Conservation (phyloP, 805 yeast species). For the Yamadazyma takamatsuzukensis region DNA sequence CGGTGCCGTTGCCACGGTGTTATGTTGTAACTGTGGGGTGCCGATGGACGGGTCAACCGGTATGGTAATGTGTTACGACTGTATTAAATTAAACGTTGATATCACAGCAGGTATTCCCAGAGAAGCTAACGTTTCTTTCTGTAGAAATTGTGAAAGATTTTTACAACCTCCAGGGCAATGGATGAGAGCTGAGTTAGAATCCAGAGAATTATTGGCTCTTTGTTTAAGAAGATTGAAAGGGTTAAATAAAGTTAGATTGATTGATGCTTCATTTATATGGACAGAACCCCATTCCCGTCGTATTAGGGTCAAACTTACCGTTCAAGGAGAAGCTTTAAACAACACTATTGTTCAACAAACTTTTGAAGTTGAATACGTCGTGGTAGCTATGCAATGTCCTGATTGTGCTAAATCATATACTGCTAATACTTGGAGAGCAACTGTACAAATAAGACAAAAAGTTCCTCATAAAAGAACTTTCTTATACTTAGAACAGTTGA, state of each 20-base stretch:
- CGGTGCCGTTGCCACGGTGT: conserved; percentile 66
- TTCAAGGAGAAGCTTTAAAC: conserved; percentile 94
- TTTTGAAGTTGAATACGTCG: conserved; percentile 91
- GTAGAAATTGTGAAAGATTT: conserved; percentile 96
- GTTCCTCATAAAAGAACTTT: conserved; percentile 96
- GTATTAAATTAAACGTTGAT: conserved; percentile 90
- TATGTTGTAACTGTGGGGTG: conserved; percentile 97
- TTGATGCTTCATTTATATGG: conserved; percentile 96
- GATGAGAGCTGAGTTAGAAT: conserved; percentile 87
- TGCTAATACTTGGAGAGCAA: conserved; percentile 96
- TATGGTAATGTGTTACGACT: conserved; percentile 93
- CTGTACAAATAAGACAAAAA: conserved; percentile 96
- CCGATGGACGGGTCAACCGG: conserved; percentile 97
- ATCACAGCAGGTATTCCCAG: conserved; percentile 90
- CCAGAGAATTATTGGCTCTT: conserved; percentile 86
- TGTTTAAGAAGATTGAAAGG: conserved; percentile 89
- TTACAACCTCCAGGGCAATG: conserved; percentile 93
- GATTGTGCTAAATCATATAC: conserved; percentile 98
- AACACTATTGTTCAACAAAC: conserved; percentile 91
- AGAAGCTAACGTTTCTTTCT: conserved; percentile 88
- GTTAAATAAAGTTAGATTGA: conserved; percentile 74
- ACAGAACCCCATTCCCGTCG: conserved; percentile 99
- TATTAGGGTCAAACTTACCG: conserved; percentile 84
- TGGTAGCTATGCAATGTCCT: conserved; percentile 94
- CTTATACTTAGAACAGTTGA: conserved; percentile 91